Evolutionary conservation across 768 basidiomycete species (phyloP), one percentile per base, ranked within the genome.

Genomic region (Neoboletus subvelutipes): DNA sequence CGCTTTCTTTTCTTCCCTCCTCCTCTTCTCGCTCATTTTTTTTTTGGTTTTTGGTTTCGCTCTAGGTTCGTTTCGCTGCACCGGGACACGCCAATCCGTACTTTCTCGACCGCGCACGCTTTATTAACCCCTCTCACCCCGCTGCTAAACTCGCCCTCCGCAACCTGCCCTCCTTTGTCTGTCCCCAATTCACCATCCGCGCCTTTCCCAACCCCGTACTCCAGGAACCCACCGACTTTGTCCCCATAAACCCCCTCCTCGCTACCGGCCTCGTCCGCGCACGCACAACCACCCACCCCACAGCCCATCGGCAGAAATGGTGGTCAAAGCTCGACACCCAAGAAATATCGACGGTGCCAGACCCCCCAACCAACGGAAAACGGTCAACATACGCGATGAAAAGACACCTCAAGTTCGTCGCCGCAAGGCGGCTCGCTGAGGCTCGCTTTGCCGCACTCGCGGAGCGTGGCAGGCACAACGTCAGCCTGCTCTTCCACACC

Each of bases 161-260:
- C 18, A 45, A 41, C 29, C 6, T 70, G 8, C 68, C 69, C 17
- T 22, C 36, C 34, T 62, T 64, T 13, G 52, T 45, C 18, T 67
- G 61, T 11, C 60, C 67, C 5, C 62, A 52, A 0, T 70, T 70
- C 48, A 47, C 60, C 20, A 40, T 69, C 12, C 66, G 66, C 37
- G 68, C 66, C 12, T 53, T 69, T 4, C 68, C 68, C 7, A 56
- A 67, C 13, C 55, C 62, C 18, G 26, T 66, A n/a, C 61, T 70
- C 10, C 50, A 55, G 1, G 34, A 54, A 12, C 59, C 60, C 11
- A 12, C 15, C 39, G 51, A 64, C 3, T 59, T 56, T 39, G 58
- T 64, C 29, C 69, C 66, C 11, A 29, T 64, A 0, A 60, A 58
- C 7, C 69, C 67, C 18, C 45, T 66, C 36, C 58, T 61, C 29